Conservation (phyloP, 202 grass and related monocot species). For the Zizania palustris region DNA sequence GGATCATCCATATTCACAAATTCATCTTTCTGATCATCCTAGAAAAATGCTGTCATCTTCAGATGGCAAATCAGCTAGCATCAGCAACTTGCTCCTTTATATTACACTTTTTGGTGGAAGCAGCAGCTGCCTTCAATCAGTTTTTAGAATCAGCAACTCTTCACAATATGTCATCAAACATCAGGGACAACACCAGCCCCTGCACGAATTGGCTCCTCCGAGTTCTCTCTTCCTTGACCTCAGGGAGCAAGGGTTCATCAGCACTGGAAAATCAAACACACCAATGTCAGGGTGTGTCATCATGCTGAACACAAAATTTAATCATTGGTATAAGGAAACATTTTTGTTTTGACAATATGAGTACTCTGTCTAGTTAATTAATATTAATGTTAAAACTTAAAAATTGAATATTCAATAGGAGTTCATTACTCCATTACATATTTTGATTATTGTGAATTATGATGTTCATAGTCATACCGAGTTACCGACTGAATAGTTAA, state of each 20-base stretch:
- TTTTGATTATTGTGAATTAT: too few species aligned
- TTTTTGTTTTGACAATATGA: not conserved
- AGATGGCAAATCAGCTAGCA: conserved; percentile 1
- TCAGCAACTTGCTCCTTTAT: conserved; percentile 4
- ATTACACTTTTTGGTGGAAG: conserved; percentile 11
- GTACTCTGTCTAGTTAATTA: too few species aligned
- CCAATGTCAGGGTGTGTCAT: conserved; percentile 20
- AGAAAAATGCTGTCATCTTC: conserved; percentile 39
- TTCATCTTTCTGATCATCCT: conserved; percentile 37
- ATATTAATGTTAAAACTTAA: too few species aligned
- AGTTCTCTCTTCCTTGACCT: conserved; percentile 67
- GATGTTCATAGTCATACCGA: too few species aligned
- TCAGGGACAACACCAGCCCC: conserved; percentile 77
- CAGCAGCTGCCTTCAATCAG: conserved; percentile 34
- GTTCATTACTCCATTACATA: too few species aligned
- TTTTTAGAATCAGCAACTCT: conserved; percentile 10
- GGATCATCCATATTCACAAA: conserved; percentile 47
- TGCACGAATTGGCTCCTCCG: conserved; percentile 72
- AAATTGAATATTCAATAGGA: too few species aligned
- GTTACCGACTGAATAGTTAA: too few species aligned
- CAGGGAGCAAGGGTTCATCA: conserved; percentile 64
- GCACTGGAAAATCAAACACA: conserved; percentile 41
- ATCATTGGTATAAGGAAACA: conserved; percentile 12
- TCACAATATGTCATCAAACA: conserved; percentile 77
- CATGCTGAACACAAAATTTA: not conserved